Conservation (phyloP, 306 rosid species). For the Medicago arabica region DNA sequence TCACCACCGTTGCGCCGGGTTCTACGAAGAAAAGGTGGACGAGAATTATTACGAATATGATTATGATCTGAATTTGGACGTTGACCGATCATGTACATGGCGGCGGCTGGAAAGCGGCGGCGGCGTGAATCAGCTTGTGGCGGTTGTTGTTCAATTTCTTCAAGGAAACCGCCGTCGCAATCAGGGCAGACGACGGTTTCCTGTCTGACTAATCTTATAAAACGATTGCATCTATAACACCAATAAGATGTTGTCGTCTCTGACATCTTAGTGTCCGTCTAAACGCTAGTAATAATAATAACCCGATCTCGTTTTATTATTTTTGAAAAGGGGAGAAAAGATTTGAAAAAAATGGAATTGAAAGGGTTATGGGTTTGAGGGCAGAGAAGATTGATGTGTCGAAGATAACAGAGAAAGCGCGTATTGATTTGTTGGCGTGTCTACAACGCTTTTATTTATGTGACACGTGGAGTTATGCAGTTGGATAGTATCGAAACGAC, state of each 20-base stretch:
- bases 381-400: too few relatives aligned
- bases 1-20: slow-evolving; percentile 65
- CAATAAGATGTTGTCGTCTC: slow-evolving; percentile 56
- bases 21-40: slow-evolving; percentile 49
- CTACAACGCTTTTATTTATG: too few relatives aligned
- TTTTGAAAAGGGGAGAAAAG: too few relatives aligned
- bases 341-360: background rate
- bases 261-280: slow-evolving; percentile 41
- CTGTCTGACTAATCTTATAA: slow-evolving; percentile 52
- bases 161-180: slow-evolving; percentile 72
- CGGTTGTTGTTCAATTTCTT: slow-evolving; percentile 55
- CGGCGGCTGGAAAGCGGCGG: slow-evolving; percentile 55
- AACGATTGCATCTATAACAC: slow-evolving; percentile 83
- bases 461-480: too few relatives aligned
- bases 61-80: slow-evolving; percentile 45
- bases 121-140: slow-evolving; percentile 50
- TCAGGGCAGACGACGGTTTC: slow-evolving; percentile 62
- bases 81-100: slow-evolving; percentile 74
- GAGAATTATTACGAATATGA: slow-evolving; percentile 45
- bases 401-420: too few relatives aligned
- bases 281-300: slow-evolving; percentile 22
- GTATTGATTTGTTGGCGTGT: too few relatives aligned
- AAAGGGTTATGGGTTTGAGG: background rate
- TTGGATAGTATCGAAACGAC: too few relatives aligned
- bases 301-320: slow-evolving; percentile 25